Evolutionary conservation across 345 rosid genomes (phyloP), one percentile per base, ranked within the genome.

Genomic region (Acer campestre): DNA sequence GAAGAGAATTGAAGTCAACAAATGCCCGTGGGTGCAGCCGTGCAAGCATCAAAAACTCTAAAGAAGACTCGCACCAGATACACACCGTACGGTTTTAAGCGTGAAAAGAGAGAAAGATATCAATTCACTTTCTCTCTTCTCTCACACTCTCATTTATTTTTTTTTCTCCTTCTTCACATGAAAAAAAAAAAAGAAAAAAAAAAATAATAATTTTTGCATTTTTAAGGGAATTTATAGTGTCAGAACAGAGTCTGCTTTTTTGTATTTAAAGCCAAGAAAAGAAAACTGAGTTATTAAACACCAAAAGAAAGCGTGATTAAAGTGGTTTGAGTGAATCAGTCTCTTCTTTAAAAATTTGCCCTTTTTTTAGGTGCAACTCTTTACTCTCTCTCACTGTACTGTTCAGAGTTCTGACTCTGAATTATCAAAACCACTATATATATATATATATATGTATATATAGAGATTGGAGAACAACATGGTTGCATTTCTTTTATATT

Each of bases 191-290:
- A 4, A 35, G 0, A 35, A 35, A 4, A 35, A 35, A 35, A 35
- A 0, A n/a, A n/a, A n/a, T n/a, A n/a, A n/a, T n/a, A n/a, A n/a
- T n/a, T n/a, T n/a, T 35, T 5, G 29, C 77, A 70, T 61, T 62
- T 58, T 72, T 77, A 55, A 72, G 78, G 81, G 74, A 84, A 73
- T 71, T 84, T 68, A 55, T 53, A 42, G 61, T 81, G 84, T 79
- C 84, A 79, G 87, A 35, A 20, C 42, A 51, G 70, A 68, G 71
- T 40, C 10, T 25, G 61, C 67, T 80, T 70, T 83, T 35, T 66
- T 77, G 75, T 67, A 71, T 75, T 71, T 68, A 74, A 77, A 75
- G 76, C 67, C 62, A 56, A 56, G 40, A 13, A 51, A 68, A 25
- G 78, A 71, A 71, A n/a, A 29, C 59, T n/a, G 53, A 27, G n/a